Evolutionary conservation across 2,329 filamentous ascomycete species (phyloP), one percentile per base, ranked within the genome.

Genomic region (Aspergillus unguis): DNA sequence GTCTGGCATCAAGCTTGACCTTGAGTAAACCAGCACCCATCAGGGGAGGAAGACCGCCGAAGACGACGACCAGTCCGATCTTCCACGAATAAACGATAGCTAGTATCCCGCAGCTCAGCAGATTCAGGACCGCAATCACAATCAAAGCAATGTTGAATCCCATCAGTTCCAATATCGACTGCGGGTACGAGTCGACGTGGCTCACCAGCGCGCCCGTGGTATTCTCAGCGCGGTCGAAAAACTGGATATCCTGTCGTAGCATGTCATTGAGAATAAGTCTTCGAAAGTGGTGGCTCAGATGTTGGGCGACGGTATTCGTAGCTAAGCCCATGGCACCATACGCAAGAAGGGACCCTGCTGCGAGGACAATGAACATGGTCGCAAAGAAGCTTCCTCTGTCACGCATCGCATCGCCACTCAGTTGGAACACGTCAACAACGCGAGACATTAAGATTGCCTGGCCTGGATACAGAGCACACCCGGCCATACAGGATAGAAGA

Each of bases 191-290:
- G 51, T 60, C 63, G 36, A 49, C 58, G 48, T 44, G 67, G 48
- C 53, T 64, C 72, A 23, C 96, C 62, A 99, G 76, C 0, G 91
- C 87, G 58, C 94, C 94, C 5, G 90, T 86, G 4, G 88, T 91
- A 68, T 97, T 95, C 70, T 94, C 87, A 57, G 95, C 88, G 38
- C 80, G 80, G 70, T 97, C 94, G 62, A 96, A 99, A 71, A 92
- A 97, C 29, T 85, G 78, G 53, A 97, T 92, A 58, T 97, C 94
- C 71, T 97, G 92, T 57, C 92, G 88, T 46, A 97, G 83, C 77
- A 97, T 90, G 2, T 92, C 90, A n/a, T 90, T 85, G 66, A 90
- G 88, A 50, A 96, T 82, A 26, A 97, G 81, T 32, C 85, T 81
- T 74, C 85, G 25, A 90, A 92, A 62, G 96, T 92, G 2, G 85